Percentiles rank a stretch among this genome's conserved stretches.
phyloP scores from a whole-genome alignment of 441 rosid species.

The Pelargonium australe region DNA sequence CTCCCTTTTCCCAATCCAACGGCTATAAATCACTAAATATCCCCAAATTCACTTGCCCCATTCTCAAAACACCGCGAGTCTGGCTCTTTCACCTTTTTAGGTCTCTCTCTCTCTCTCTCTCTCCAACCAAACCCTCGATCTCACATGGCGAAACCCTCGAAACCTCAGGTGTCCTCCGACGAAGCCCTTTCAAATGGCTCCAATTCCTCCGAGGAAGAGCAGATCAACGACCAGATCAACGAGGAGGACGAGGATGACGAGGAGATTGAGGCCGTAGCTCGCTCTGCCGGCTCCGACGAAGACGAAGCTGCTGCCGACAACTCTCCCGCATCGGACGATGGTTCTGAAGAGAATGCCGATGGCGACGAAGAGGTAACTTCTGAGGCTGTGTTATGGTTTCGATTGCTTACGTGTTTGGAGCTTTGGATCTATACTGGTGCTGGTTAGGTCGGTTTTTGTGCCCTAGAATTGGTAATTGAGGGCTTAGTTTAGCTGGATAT shows the following conservation, averaged over 20 bases:
- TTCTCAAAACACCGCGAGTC: neutral
- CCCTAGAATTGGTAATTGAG: neutral
- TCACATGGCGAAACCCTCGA: conserved; percentile 60
- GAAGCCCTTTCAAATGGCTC: conserved; percentile 51
- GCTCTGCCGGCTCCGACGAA: conserved; percentile 59
- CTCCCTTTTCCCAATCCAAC: conserved; percentile 27
- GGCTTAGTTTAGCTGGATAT: neutral
- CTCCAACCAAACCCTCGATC: conserved; percentile 35
- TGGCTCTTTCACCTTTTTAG: neutral
- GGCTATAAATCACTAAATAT: conserved; percentile 20
- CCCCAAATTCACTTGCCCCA: neutral
- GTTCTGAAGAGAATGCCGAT: conserved; percentile 34
- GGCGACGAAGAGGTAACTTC: conserved; percentile 47
- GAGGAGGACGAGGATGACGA: conserved; percentile 75
- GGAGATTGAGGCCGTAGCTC: conserved; percentile 95
- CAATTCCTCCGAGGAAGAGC: conserved; percentile 60
- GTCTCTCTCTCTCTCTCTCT: conserved; percentile 18
- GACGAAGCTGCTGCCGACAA: conserved; percentile 26
- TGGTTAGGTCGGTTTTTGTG: neutral
- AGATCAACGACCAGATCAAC: conserved; percentile 52
- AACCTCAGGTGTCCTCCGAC: conserved; percentile 53
- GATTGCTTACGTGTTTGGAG: neutral
- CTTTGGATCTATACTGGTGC: neutral
- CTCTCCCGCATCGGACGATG: conserved; percentile 33
- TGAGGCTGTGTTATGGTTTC: neutral